phyloP scores from a whole-genome alignment of 2,329 filamentous ascomycete genomes.

The Helicocarpus griseus region DNA sequence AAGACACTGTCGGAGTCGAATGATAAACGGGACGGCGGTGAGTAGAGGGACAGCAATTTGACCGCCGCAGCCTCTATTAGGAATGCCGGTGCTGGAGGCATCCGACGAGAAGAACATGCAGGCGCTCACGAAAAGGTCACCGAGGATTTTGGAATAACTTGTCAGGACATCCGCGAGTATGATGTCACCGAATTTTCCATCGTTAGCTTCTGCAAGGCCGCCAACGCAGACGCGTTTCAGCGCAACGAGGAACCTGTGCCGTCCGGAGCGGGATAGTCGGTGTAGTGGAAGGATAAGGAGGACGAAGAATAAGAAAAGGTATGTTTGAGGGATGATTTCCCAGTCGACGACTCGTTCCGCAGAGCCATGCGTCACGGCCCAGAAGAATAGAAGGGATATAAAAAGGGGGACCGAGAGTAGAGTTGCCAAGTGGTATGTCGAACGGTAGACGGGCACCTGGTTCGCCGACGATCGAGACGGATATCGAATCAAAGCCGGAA shows the following conservation, averaged over 20 bases:
- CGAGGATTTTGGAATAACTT: constrained; percentile 85
- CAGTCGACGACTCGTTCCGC: constrained; percentile 61
- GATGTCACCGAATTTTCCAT: constrained; percentile 92
- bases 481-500: constrained; percentile 78
- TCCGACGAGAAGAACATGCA: constrained; percentile 79
- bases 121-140: constrained; percentile 75
- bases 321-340: constrained; percentile 78
- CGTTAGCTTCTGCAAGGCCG: constrained; percentile 72
- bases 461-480: constrained; percentile 61
- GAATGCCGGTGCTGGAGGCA: constrained; percentile 65
- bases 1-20: constrained; percentile 83
- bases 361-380: constrained; percentile 64
- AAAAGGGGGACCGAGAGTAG: constrained; percentile 62
- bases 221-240: constrained; percentile 72
- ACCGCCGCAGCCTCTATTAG: constrained; percentile 74
- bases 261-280: constrained; percentile 58
- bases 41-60: constrained; percentile 71
- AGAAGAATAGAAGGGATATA: constrained; percentile 70
- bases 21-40: constrained; percentile 70
- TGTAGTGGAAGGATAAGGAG: constrained; percentile 66
- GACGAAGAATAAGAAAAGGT: constrained; percentile 62
- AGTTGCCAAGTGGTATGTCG: constrained; percentile 76
- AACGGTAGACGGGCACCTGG: constrained; percentile 65
- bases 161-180: constrained; percentile 89
- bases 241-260: constrained; percentile 64